These are phyloP conservation scores for Cladosporium sp. DNA, from an alignment of 2,329 filamentous ascomycete species.

Conservation along the genomic window DNA sequence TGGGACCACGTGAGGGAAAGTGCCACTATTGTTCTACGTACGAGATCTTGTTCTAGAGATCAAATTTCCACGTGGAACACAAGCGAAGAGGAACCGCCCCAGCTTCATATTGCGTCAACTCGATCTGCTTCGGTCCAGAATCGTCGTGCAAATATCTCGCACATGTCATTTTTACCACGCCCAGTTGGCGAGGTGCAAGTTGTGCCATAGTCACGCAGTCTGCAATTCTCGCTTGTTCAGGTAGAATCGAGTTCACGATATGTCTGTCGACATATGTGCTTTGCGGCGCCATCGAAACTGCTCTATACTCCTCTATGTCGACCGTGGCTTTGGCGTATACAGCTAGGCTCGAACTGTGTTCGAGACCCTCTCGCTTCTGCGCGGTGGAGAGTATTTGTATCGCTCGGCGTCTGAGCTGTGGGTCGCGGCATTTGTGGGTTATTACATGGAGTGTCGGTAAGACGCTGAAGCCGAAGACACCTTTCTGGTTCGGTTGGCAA, in stretches of 20 bases:
- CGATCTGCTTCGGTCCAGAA: not conserved
- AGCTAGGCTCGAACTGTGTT: not conserved
- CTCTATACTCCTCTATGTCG: not conserved
- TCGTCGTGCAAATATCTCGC: not conserved
- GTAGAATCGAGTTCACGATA: not conserved
- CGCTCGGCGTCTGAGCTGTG: not conserved
- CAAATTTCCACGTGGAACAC: too few species aligned
- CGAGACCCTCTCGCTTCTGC: not conserved
- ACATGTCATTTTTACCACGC: not conserved
- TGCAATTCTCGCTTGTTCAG: not conserved
- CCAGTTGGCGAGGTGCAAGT: not conserved
- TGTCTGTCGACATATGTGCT: not conserved
- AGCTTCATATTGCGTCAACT: not conserved
- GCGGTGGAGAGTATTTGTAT: not conserved
- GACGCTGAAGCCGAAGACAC: not conserved
- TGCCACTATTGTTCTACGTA: too few species aligned
- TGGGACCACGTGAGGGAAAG: too few species aligned
- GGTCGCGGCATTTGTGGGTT: not conserved
- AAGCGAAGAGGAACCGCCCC: not conserved
- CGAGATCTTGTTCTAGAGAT: too few species aligned
- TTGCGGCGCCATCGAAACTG: not conserved
- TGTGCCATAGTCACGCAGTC: not conserved
- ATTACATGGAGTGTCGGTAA: not conserved
- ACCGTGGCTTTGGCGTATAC: not conserved
- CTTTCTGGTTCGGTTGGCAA: not conserved